These are phyloP conservation scores for Aspergillus cavernicola DNA, from an alignment of 495 filamentous ascomycete genomes.

Conservation along the genomic window DNA sequence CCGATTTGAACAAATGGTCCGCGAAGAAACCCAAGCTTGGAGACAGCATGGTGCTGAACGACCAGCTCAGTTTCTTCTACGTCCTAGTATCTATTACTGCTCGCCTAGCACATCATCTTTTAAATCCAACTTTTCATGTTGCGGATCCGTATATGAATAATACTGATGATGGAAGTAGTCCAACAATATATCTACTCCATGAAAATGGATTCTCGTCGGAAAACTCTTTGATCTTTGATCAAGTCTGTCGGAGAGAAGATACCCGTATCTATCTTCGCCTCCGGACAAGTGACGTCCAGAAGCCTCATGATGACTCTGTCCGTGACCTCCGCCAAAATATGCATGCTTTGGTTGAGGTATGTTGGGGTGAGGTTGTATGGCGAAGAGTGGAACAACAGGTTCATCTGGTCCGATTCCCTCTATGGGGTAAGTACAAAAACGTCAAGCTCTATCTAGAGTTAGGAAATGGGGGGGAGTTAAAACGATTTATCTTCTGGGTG, in stretches of 20 bases:
- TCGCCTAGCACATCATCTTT: background rate
- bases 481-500: too few relatives aligned
- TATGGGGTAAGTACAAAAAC: too few relatives aligned
- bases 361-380: too few relatives aligned
- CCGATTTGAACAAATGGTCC: background rate
- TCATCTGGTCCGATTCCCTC: too few relatives aligned
- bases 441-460: too few relatives aligned
- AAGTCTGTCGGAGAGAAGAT: background rate
- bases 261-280: background rate
- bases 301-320: too few relatives aligned
- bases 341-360: too few relatives aligned
- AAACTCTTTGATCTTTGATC: background rate
- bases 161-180: background rate
- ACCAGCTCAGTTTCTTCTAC: background rate
- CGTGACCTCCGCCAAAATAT: too few relatives aligned
- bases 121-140: background rate
- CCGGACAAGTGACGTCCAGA: too few relatives aligned
- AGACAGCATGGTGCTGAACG: background rate
- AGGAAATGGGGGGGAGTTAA: too few relatives aligned
- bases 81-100: background rate
- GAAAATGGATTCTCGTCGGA: background rate
- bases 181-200: background rate
- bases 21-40: background rate
- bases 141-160: background rate
- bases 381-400: too few relatives aligned